A percentile compares a stretch with the other conserved stretches of the same genome.
Evolutionary conservation across 495 filamentous ascomycete species (phyloP).

Genomic region (Cenococcum geophilum): DNA sequence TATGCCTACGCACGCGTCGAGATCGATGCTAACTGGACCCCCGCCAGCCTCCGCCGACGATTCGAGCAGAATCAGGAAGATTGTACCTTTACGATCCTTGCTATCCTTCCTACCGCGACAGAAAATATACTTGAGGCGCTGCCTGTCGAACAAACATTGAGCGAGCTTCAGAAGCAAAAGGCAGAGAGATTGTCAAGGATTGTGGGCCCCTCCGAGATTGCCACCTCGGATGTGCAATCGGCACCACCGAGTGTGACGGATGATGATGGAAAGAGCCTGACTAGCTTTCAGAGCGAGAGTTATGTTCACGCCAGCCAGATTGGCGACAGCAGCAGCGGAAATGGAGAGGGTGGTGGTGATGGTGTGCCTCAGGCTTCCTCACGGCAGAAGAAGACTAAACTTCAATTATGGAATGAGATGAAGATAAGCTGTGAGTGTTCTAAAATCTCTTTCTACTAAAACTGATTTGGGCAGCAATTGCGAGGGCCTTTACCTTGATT

Average conservation of each 20-base stretch:
- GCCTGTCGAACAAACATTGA: constrained; percentile 81
- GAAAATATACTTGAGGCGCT: constrained; percentile 81
- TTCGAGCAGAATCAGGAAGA: constrained; percentile 99
- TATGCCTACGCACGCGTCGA: background rate
- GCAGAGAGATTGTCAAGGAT: constrained; percentile 63
- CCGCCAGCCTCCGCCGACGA: constrained; percentile 71
- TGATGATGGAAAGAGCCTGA: constrained; percentile 72
- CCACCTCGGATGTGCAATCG: constrained; percentile 59
- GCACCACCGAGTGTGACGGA: constrained; percentile 71
- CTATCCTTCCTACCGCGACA: constrained; percentile 84
- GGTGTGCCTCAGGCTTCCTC: constrained; percentile 34
- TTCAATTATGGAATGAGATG: constrained; percentile 93
- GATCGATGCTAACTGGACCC: constrained; percentile 2
- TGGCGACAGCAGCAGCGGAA: constrained; percentile 41
- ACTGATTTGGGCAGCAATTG: constrained; percentile 58
- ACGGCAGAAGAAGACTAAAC: constrained; percentile 68
- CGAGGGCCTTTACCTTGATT: constrained; percentile 80
- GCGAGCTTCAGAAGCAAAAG: constrained; percentile 91
- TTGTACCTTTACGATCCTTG: constrained; percentile 95
- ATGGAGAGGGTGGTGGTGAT: constrained; percentile 22
- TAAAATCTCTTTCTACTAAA: too few relatives aligned
- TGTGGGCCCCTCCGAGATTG: constrained; percentile 43
- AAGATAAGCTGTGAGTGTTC: constrained; percentile 77
- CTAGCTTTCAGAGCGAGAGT: constrained; percentile 69
- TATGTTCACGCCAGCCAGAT: constrained; percentile 75